These are phyloP conservation scores for Warburgia ugandensis DNA, from an alignment of 164 flowering plant genomes.

Conservation along the genomic window DNA sequence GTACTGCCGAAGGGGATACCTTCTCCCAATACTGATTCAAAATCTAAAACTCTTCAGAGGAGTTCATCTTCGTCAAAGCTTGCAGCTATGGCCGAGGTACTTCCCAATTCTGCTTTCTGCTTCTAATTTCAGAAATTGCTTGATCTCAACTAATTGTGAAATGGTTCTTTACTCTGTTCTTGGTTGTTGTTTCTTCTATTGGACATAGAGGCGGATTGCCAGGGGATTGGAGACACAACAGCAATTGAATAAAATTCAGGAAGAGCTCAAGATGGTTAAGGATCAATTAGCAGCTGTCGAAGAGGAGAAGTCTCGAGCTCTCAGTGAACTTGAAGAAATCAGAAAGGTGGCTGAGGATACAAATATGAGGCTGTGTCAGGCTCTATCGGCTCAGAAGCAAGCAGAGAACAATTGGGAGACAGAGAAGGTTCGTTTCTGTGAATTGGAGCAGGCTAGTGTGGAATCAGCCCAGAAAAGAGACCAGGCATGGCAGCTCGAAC, in stretches of 20 bases:
- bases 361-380: slow-evolving; percentile 26
- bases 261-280: slow-evolving; percentile 27
- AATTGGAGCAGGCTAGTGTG: slow-evolving; percentile 21
- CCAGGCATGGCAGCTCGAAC: slow-evolving; percentile 30
- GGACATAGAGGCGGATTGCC: slow-evolving; percentile 13
- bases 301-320: slow-evolving; percentile 32
- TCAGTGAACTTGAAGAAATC: slow-evolving; percentile 34
- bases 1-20: no score
- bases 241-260: slow-evolving; percentile 27
- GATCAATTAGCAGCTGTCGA: slow-evolving; percentile 24
- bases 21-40: no score
- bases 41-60: slow-evolving; percentile 1
- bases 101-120: no score
- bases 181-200: background rate
- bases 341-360: slow-evolving; percentile 35
- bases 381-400: slow-evolving; percentile 13
- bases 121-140: background rate
- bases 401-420: slow-evolving; percentile 8
- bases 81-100: slow-evolving; percentile 14
- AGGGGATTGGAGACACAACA: slow-evolving; percentile 29
- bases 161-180: background rate
- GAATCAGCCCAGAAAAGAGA: slow-evolving; percentile 25
- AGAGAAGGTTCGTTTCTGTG: slow-evolving; percentile 9
- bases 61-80: slow-evolving; percentile 12
- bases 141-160: background rate